Conservation (phyloP, 345 rosid species). For the Boechera retrofracta region DNA sequence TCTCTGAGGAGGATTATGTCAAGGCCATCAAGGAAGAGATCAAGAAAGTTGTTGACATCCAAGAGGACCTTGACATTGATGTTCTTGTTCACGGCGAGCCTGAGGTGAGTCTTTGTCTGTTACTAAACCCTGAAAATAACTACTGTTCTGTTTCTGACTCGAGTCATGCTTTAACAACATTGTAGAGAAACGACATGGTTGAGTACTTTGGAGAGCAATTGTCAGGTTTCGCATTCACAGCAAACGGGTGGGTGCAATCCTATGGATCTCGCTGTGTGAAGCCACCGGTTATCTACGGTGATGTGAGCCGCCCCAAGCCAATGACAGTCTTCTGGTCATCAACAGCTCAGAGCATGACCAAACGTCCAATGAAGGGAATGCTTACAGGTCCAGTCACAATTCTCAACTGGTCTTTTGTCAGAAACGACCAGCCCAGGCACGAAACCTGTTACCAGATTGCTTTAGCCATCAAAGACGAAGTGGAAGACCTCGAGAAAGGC, state of each 20-base stretch:
- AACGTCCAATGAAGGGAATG: constrained; percentile 99
- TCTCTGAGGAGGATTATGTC: constrained; percentile 91
- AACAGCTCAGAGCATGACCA: constrained; percentile 90
- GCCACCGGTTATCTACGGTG: constrained; percentile 98
- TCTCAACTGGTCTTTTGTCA: constrained; percentile 97
- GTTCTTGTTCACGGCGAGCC: constrained; percentile 99
- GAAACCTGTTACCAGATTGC: constrained; percentile 98
- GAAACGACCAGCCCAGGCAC: constrained; percentile 95
- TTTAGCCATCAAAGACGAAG: constrained; percentile 96
- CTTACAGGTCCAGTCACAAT: constrained; percentile 99
- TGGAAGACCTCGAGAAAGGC: constrained; percentile 93
- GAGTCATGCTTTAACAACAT: constrained; percentile 18
- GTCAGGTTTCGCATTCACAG: constrained; percentile 94
- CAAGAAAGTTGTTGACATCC: constrained; percentile 84
- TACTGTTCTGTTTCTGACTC: constrained; percentile 27
- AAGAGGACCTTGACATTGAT: constrained; percentile 95
- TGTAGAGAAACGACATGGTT: constrained; percentile 98
- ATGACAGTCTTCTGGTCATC: constrained; percentile 99
- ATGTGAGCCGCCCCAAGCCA: constrained; percentile 97
- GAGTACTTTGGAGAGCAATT: constrained; percentile 98
- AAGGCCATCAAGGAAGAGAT: constrained; percentile 94
- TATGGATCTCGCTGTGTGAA: constrained; percentile 98
- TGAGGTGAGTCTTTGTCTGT: constrained; percentile 60
- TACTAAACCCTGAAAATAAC: background rate
- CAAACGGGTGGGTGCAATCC: constrained; percentile 98